A percentile compares a stretch with the other conserved stretches of the same genome.
Evolutionary conservation across 306 rosid genomes (phyloP).

Genomic region (Acacia acuminata): DNA sequence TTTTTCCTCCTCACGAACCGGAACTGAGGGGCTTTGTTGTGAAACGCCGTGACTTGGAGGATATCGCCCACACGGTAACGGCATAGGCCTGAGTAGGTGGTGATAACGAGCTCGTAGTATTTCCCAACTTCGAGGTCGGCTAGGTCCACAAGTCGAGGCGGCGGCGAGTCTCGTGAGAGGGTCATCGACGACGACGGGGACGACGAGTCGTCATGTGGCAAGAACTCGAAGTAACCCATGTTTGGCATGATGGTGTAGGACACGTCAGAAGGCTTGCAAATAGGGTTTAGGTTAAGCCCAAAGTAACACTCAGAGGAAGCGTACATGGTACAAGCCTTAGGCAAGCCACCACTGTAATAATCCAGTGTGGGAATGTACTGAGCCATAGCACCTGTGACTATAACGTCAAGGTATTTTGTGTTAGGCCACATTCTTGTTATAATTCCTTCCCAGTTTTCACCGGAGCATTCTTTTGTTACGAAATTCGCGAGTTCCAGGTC

Average conservation of each 20-base stretch:
- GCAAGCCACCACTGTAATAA: constrained; percentile 69
- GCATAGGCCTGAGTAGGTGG: constrained; percentile 77
- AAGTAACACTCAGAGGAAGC: constrained; percentile 94
- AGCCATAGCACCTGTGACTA: constrained; percentile 97
- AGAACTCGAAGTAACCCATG: constrained; percentile 91
- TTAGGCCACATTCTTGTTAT: constrained; percentile 88
- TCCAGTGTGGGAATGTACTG: constrained; percentile 88
- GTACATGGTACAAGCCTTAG: constrained; percentile 84
- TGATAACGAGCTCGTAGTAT: constrained; percentile 70
- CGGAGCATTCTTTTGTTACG: constrained; percentile 48
- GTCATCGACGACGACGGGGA: constrained; percentile 22
- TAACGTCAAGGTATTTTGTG: constrained; percentile 83
- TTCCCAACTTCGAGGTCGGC: constrained; percentile 74
- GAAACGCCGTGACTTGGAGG: constrained; percentile 72
- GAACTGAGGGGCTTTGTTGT: constrained; percentile 72
- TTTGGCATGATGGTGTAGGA: constrained; percentile 93
- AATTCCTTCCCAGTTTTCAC: constrained; percentile 73
- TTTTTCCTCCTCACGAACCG: constrained; percentile 80
- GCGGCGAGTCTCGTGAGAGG: constrained; percentile 55
- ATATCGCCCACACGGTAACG: constrained; percentile 92
- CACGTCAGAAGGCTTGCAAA: constrained; percentile 68
- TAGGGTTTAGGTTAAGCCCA: constrained; percentile 80
- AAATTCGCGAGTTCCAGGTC: constrained; percentile 59
- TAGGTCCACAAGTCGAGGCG: constrained; percentile 68
- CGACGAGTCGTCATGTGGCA: constrained; percentile 58